Percentiles rank a stretch among this genome's conserved stretches.
These are phyloP conservation scores for Trichoderma brevicompactum DNA, from an alignment of 2,329 filamentous ascomycete genomes.

Conservation along the genomic window DNA sequence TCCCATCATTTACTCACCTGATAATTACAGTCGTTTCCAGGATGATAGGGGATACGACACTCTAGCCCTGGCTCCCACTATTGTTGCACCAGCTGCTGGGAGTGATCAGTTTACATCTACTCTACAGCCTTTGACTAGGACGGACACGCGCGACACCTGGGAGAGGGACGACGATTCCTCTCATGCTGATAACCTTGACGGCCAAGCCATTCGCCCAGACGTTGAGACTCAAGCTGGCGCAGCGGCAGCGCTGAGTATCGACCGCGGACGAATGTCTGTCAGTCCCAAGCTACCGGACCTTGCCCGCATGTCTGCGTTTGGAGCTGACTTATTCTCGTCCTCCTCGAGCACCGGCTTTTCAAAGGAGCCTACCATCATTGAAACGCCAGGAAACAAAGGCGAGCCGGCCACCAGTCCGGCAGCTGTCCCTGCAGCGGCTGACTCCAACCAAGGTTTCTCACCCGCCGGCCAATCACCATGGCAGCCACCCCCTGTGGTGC, in stretches of 20 bases:
- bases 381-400: not conserved
- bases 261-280: constrained; percentile 18
- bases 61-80: constrained; percentile 60
- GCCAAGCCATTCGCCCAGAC: constrained; percentile 27
- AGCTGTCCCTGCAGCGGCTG: not conserved
- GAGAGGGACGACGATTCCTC: constrained; percentile 26
- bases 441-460: not conserved
- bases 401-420: not conserved
- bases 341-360: not conserved
- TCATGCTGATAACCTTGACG: not conserved
- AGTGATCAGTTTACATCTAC: constrained; percentile 40
- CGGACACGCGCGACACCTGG: constrained; percentile 27
- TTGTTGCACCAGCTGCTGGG: constrained; percentile 50
- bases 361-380: not conserved
- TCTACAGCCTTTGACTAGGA: not conserved
- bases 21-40: constrained; percentile 74
- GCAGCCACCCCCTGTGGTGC: not conserved
- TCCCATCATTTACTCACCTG: constrained; percentile 72
- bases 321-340: constrained; percentile 57
- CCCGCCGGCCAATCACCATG: not conserved
- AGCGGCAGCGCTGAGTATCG: not conserved
- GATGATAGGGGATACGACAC: constrained; percentile 67
- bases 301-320: constrained; percentile 63
- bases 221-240: constrained; percentile 29
- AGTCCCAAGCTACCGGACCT: constrained; percentile 38